A percentile compares a stretch with the other conserved stretches of the same genome.
These are phyloP conservation scores for Aspergillus sclerotioniger DNA, from an alignment of 495 filamentous ascomycete genomes.

Conservation along the genomic window DNA sequence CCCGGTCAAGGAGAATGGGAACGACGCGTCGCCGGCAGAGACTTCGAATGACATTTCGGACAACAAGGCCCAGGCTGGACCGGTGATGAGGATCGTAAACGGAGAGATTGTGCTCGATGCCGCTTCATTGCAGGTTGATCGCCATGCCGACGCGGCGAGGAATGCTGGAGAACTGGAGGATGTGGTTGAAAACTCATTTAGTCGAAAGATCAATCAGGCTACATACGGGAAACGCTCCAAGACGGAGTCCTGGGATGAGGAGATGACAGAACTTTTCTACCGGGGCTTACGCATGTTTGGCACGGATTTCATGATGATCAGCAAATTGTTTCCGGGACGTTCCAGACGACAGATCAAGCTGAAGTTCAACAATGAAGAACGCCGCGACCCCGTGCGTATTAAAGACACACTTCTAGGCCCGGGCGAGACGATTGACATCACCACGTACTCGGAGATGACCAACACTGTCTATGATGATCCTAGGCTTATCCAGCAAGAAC, in stretches of 20 bases:
- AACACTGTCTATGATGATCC: constrained; percentile 54
- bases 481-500: constrained; percentile 55
- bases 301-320: constrained; percentile 88
- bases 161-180: constrained; percentile 57
- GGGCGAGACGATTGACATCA: constrained; percentile 59
- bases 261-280: constrained; percentile 81
- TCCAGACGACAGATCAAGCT: constrained; percentile 78
- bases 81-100: constrained; percentile 71
- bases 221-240: constrained; percentile 71
- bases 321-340: constrained; percentile 73
- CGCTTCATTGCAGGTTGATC: constrained; percentile 73
- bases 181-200: constrained; percentile 79
- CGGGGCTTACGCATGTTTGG: constrained; percentile 81
- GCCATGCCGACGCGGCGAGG: constrained; percentile 64
- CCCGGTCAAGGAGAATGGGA: constrained; percentile 31
- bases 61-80: constrained; percentile 37
- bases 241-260: constrained; percentile 71
- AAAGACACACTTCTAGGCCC: constrained; percentile 64
- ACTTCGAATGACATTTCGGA: constrained; percentile 19
- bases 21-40: constrained; percentile 17
- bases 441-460: constrained; percentile 63
- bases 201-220: constrained; percentile 67
- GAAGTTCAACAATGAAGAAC: constrained; percentile 92
- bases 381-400: constrained; percentile 66
- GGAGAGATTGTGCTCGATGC: constrained; percentile 81